Evolutionary conservation across 139 green algal species (phyloP).

Genomic region (Chlorella sp.): DNA sequence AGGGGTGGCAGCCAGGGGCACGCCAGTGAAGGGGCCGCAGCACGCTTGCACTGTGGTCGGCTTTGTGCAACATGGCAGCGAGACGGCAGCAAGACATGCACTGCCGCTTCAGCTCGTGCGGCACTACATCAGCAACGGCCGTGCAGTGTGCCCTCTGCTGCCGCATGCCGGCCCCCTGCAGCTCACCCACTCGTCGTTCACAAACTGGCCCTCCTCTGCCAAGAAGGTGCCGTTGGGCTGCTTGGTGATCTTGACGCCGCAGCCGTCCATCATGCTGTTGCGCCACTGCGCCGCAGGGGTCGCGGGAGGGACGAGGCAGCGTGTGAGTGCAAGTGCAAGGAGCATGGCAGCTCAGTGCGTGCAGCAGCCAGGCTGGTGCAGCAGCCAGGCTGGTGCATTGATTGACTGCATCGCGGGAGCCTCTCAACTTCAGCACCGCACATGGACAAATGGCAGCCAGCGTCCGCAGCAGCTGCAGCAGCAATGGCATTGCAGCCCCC

Average conservation of each 20-base stretch:
- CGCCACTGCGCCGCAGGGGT: not conserved
- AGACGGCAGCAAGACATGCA: too few species aligned
- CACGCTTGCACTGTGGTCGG: too few species aligned
- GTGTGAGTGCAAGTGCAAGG: not conserved
- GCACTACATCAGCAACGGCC: too few species aligned
- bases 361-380: not conserved
- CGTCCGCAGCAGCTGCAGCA: not conserved
- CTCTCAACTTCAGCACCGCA: not conserved
- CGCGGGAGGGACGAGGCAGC: not conserved
- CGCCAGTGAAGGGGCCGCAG: not conserved
- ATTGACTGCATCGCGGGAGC: not conserved
- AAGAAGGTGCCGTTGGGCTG: slow-evolving; percentile 42
- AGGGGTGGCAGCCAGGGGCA: not conserved
- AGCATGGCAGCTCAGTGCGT: not conserved
- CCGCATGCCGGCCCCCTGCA: too few species aligned
- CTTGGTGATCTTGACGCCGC: slow-evolving; percentile 62
- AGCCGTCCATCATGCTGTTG: slow-evolving; percentile 71
- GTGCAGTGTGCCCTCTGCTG: too few species aligned
- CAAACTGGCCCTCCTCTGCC: slow-evolving; percentile 68
- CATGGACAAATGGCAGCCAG: not conserved
- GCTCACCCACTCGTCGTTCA: slow-evolving; percentile 60
- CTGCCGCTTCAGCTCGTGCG: too few species aligned
- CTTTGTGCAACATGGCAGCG: too few species aligned
- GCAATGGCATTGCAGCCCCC: not conserved
- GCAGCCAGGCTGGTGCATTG: too few species aligned